Evolutionary conservation across 2,329 filamentous ascomycete genomes (phyloP).

Genomic region (Nemania diffusa): DNA sequence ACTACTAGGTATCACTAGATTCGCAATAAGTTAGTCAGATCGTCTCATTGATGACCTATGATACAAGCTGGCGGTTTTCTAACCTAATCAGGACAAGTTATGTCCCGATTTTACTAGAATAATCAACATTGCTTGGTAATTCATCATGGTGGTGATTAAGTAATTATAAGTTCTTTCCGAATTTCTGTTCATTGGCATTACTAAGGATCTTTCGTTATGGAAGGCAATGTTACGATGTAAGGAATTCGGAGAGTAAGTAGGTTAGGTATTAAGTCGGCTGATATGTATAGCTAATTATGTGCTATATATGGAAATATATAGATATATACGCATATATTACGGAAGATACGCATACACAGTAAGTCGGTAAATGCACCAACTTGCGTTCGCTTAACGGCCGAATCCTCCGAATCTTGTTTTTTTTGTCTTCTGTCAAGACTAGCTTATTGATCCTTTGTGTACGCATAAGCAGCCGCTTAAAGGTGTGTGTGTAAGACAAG

Average conservation of each 20-base stretch:
- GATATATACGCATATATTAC: background rate
- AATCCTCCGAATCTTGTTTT: background rate
- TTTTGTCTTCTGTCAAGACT: too few relatives aligned
- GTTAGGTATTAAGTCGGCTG: too few relatives aligned
- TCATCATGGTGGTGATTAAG: conserved; percentile 3
- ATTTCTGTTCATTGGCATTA: background rate
- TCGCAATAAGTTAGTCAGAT: conserved; percentile 24
- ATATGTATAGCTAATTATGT: too few relatives aligned
- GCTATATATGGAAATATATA: background rate
- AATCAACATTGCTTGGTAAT: conserved; percentile 16
- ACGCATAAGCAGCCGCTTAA: too few relatives aligned
- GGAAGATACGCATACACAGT: background rate
- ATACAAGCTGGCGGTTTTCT: conserved; percentile 2
- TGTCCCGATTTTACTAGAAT: conserved; percentile 12
- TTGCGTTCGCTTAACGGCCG: background rate
- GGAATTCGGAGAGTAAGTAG: too few relatives aligned
- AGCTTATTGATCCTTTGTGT: too few relatives aligned
- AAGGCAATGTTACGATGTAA: too few relatives aligned
- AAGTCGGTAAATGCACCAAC: background rate
- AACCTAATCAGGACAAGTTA: background rate
- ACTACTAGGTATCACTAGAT: too few relatives aligned
- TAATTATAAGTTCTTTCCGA: background rate
- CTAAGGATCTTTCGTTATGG: background rate
- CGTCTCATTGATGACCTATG: conserved; percentile 5
- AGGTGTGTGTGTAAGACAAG: too few relatives aligned